phyloP scores from a whole-genome alignment of 2,329 filamentous ascomycete genomes.

The Neospermospora avenae region DNA sequence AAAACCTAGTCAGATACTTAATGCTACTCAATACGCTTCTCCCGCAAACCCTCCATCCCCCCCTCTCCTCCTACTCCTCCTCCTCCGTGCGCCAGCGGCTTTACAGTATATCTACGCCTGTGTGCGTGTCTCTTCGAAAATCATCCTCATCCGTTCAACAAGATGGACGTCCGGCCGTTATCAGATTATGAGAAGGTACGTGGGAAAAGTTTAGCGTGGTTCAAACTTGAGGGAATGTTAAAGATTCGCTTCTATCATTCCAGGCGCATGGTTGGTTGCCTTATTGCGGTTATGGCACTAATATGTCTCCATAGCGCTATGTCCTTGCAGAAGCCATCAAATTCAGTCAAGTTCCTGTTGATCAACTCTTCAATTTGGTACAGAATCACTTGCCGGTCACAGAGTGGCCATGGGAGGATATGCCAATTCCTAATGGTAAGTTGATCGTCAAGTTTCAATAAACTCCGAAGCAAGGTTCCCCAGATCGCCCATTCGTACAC shows the following conservation, averaged over 20 bases:
- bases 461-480: slow-evolving; percentile 19
- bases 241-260: slow-evolving; percentile 17
- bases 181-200: slow-evolving; percentile 35
- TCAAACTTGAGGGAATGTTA: not conserved
- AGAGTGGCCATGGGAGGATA: slow-evolving; percentile 42
- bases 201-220: slow-evolving; percentile 7
- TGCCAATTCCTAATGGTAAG: slow-evolving; percentile 47
- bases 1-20: slow-evolving; percentile 26
- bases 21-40: slow-evolving; percentile 27
- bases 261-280: slow-evolving; percentile 16
- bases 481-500: slow-evolving; percentile 19
- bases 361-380: slow-evolving; percentile 42
- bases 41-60: slow-evolving; percentile 17
- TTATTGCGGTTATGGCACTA: slow-evolving; percentile 26
- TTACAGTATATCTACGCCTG: slow-evolving; percentile 1
- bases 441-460: slow-evolving; percentile 17
- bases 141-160: slow-evolving; percentile 3
- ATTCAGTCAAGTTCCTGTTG: slow-evolving; percentile 41
- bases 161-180: slow-evolving; percentile 29
- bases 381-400: slow-evolving; percentile 42
- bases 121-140: not conserved
- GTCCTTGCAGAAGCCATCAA: slow-evolving; percentile 52
- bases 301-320: slow-evolving; percentile 34
- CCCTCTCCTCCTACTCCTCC: slow-evolving; percentile 11
- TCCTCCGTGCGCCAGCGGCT: slow-evolving; percentile 14